Base-by-base conservation (phyloP, 2,329 filamentous ascomycete species). In the Arthrobotrys iridis region DNA sequence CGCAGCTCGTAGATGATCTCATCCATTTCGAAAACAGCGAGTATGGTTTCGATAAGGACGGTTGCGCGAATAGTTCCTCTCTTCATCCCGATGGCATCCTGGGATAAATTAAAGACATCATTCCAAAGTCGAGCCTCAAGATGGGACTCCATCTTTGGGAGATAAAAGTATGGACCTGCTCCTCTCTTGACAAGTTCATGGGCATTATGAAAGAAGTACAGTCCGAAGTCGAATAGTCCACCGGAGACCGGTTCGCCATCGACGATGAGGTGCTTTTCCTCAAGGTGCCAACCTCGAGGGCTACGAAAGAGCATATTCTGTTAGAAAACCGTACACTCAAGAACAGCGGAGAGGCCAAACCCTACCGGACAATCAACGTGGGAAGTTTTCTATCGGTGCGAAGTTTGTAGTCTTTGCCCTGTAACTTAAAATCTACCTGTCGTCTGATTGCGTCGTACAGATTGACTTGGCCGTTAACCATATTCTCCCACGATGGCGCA, bases 1-100 rank as follows among this genome's bases (percentile, higher is more conserved):
- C 95, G 91, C 79, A 99, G 90, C 86, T 98, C 95, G 84, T 97
- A 99, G 84, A 99, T 98, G 84, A 99, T 98, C 89, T 99, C 95
- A 80, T 99, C 95, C 95, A 99, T 99, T 87, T 99, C 95, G 81
- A 99, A 99, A 13, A 94, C 95, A 43, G 95, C 95, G 45, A 94
- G 88, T 83, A 99, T 98, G 67, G 95, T 98, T 88, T 99, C 95
- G 81, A 99, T 98, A 80, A 99, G 86, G 40, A 98, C 94, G 2
- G 95, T 99, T 77, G 88, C 95, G 79, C 95, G 91, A 83, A 98
- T 96, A 64, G 93, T 98, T 65, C 95, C 95, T 74, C 95, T 88
- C 65, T 88, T 88, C 85, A 99, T 91, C 79, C 92, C 91, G 81
- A 97, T 88, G 84, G 91, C 93, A 85, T 99, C 95, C 84, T 99